Evolutionary conservation across 2,329 filamentous ascomycete genomes (phyloP).

Genomic region (Arthroderma sp.): DNA sequence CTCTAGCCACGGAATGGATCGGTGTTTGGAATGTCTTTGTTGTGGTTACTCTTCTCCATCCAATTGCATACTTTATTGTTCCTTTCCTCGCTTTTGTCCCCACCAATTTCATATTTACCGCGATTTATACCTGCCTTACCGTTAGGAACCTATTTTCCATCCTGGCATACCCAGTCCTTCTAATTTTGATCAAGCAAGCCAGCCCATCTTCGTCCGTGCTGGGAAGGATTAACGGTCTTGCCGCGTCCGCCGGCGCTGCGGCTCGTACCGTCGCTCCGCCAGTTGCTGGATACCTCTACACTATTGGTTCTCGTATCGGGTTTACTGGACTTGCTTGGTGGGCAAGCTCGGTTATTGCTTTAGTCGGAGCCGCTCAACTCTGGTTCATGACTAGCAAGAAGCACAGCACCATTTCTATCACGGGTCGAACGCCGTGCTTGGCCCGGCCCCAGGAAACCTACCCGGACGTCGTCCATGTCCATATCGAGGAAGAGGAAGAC

Average conservation of each 20-base stretch:
- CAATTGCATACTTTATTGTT: slow-evolving; percentile 54
- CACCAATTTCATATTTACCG: slow-evolving; percentile 39
- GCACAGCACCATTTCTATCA: slow-evolving; percentile 26
- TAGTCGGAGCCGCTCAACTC: slow-evolving; percentile 43
- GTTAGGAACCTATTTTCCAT: slow-evolving; percentile 57
- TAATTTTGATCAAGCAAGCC: slow-evolving; percentile 62
- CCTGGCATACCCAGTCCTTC: slow-evolving; percentile 52
- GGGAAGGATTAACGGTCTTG: slow-evolving; percentile 59
- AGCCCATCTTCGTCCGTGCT: slow-evolving; percentile 49
- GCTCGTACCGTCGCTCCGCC: slow-evolving; percentile 58
- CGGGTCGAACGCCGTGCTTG: slow-evolving; percentile 10
- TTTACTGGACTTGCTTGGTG: slow-evolving; percentile 53
- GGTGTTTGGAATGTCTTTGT: slow-evolving; percentile 57
- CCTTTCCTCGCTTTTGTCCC: slow-evolving; percentile 53
- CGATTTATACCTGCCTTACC: slow-evolving; percentile 52
- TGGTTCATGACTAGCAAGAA: slow-evolving; percentile 42
- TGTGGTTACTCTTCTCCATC: slow-evolving; percentile 51
- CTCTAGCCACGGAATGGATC: slow-evolving; percentile 47
- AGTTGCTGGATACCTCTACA: slow-evolving; percentile 54
- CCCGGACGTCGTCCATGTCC: slow-evolving; percentile 6
- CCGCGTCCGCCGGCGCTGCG: slow-evolving; percentile 57
- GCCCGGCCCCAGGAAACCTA: slow-evolving; percentile 2
- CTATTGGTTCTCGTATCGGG: slow-evolving; percentile 42
- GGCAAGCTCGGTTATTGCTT: slow-evolving; percentile 43
- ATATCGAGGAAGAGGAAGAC: slow-evolving; percentile 3